Base-by-base conservation (phyloP, 2,329 filamentous ascomycete genomes). In the Hypomyces rosellus region DNA sequence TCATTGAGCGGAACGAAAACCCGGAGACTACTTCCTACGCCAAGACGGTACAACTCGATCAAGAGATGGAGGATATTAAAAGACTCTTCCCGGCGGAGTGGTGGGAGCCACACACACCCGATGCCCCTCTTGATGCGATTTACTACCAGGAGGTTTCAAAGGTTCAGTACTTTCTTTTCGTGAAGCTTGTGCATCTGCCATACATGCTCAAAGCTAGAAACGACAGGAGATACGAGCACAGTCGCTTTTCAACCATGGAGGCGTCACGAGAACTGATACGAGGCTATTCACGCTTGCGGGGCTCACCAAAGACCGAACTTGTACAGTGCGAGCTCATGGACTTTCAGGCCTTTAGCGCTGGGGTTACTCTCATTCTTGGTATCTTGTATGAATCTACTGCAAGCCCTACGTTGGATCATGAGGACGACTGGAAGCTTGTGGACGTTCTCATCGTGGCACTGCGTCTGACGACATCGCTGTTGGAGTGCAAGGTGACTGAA, bases 311-410 rank as follows among this genome's bases (percentile, higher is more conserved):
- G 4, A 48, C 51, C 6, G 52, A 51, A 16, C 15, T 50, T 15
- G 33, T 50, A 8, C 54, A 45, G 9, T 75, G 74, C 60, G 74
- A 75, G 41, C 54, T 75, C 34, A 63, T 72, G 43, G 74, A 78
- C 52, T 77, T 77, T 45, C 62, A 71, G 46, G 68, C 67, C 2
- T 77, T 77, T 53, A 74, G 65, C 1, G 67, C 69, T 4, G 67
- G 71, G 13, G 67, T 75, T 56, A 61, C 75, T 1, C 55, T 78
- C 4, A 57, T 72, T 3, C 59, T 75, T 34, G 69, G 74, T 47
- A 55, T 75, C 13, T 60, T 73, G 39, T 66, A 40, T 7, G 44
- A 39, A 7, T 64, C 20, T 0, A 7, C n/a, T 13, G n/a, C 39
- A 14, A 20, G 6, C 8, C 15, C 5, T 1, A 30, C 39, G 11